A percentile compares a stretch with the other conserved stretches of the same genome.
phyloP scores from a whole-genome alignment of 371 early-diverging fungal genomes.

The Actinomortierella ambigua region DNA sequence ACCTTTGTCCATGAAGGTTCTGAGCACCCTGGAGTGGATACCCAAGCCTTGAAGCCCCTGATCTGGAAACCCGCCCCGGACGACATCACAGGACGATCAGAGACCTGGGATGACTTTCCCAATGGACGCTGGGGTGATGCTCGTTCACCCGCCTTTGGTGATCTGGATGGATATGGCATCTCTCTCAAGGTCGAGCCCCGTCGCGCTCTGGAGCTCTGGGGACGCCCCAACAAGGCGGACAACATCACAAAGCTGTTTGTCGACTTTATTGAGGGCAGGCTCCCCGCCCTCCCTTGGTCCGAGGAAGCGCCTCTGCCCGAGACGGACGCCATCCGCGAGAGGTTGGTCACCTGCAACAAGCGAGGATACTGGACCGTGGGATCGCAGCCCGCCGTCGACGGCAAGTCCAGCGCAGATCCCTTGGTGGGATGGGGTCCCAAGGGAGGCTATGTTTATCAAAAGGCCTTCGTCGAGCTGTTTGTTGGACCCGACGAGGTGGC shows the following conservation, averaged over 20 bases:
- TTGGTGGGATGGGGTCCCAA: constrained; percentile 95
- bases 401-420: constrained; percentile 73
- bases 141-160: constrained; percentile 85
- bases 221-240: constrained; percentile 58
- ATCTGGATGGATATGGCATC: constrained; percentile 77
- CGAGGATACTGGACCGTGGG: constrained; percentile 89
- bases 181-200: constrained; percentile 64
- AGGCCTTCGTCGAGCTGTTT: constrained; percentile 86
- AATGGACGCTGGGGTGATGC: constrained; percentile 98
- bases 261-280: constrained; percentile 71
- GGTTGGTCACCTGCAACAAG: constrained; percentile 68
- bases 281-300: constrained; percentile 89
- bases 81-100: constrained; percentile 41
- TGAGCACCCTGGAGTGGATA: constrained; percentile 8
- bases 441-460: constrained; percentile 94
- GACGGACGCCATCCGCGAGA: constrained; percentile 70
- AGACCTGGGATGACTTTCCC: constrained; percentile 95
- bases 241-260: constrained; percentile 80
- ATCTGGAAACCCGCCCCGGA: constrained; percentile 25
- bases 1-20: constrained; percentile 3
- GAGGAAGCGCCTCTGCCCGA: constrained; percentile 84
- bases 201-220: constrained; percentile 75
- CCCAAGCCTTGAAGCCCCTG: constrained; percentile 19
- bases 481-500: constrained; percentile 54
- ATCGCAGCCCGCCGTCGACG: constrained; percentile 95